Conservation (phyloP, 805 yeast species). For the Nakazawaea laoshanensis region DNA sequence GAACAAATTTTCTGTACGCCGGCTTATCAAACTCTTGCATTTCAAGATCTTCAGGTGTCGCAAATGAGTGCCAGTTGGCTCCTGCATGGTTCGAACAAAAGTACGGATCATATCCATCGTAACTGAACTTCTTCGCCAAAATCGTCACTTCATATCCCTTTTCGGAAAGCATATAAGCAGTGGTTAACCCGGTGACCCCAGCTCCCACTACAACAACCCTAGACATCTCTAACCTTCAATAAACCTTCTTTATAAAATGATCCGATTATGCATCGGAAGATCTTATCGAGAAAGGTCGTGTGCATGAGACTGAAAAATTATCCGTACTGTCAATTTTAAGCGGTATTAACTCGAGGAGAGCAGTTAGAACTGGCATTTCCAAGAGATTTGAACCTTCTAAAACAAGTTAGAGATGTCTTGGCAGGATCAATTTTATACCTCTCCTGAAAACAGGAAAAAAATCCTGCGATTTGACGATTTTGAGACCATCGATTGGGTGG, state of each 20-base stretch:
- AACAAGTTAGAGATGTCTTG: too few species aligned
- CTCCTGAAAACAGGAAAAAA: slow-evolving; percentile 10
- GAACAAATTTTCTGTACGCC: slow-evolving; percentile 38
- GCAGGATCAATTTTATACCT: slow-evolving; percentile 5
- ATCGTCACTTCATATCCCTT: slow-evolving; percentile 33
- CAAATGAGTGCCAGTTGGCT: slow-evolving; percentile 64
- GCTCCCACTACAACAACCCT: slow-evolving; percentile 26
- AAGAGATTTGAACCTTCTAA: too few species aligned
- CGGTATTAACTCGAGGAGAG: too few species aligned
- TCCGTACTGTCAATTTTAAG: too few species aligned
- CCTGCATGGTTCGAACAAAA: slow-evolving; percentile 68
- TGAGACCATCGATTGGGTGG: slow-evolving; percentile 63
- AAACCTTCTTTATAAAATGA: too few species aligned
- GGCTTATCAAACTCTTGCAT: slow-evolving; percentile 32
- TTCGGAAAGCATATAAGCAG: slow-evolving; percentile 33
- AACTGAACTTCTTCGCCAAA: slow-evolving; percentile 30
- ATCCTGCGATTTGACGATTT: slow-evolving; percentile 51
- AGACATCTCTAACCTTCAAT: slow-evolving; percentile 11
- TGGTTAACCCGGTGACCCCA: slow-evolving; percentile 50
- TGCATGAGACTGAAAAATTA: too few species aligned
- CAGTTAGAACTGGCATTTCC: too few species aligned
- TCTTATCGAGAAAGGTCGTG: too few species aligned
- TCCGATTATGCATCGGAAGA: too few species aligned
- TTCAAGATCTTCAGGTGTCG: slow-evolving; percentile 26
- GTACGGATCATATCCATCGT: slow-evolving; percentile 15